phyloP scores from a whole-genome alignment of 345 rosid species.

The Punica granatum region DNA sequence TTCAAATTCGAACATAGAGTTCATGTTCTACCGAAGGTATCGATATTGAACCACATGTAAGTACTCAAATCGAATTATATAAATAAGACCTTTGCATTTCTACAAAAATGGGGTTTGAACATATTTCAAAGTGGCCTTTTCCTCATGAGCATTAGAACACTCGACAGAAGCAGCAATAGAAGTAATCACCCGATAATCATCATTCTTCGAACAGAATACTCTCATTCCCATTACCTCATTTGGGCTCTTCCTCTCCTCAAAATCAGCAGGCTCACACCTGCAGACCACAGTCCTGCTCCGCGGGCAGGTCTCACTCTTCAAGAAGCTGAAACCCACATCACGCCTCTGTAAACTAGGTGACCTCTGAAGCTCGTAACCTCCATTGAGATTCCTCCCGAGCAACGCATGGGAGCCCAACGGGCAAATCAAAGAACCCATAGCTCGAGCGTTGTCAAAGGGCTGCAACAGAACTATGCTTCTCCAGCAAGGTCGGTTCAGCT shows the following conservation, averaged over 20 bases:
- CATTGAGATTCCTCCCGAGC: background rate
- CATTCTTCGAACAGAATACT: background rate
- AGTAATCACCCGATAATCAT: background rate
- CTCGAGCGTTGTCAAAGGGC: background rate
- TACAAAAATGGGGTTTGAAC: background rate
- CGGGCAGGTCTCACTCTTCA: conserved; percentile 5
- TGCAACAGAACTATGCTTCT: background rate
- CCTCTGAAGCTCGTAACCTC: background rate
- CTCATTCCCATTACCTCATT: conserved; percentile 39
- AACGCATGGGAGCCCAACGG: background rate
- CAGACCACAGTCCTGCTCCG: conserved; percentile 13
- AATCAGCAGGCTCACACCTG: conserved; percentile 33
- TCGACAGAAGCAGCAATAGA: background rate
- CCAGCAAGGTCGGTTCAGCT: background rate
- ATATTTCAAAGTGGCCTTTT: background rate
- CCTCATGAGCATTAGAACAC: background rate
- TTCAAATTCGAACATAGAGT: background rate
- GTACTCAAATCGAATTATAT: no score
- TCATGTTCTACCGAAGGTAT: background rate
- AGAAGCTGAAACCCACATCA: conserved; percentile 3
- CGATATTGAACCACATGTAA: no score
- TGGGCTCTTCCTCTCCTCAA: conserved; percentile 73
- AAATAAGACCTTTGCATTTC: background rate
- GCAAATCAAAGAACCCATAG: conserved; percentile 7
- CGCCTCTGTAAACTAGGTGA: background rate